phyloP scores from a whole-genome alignment of 768 basidiomycete species.

The Rhodotorula taiwanensis region DNA sequence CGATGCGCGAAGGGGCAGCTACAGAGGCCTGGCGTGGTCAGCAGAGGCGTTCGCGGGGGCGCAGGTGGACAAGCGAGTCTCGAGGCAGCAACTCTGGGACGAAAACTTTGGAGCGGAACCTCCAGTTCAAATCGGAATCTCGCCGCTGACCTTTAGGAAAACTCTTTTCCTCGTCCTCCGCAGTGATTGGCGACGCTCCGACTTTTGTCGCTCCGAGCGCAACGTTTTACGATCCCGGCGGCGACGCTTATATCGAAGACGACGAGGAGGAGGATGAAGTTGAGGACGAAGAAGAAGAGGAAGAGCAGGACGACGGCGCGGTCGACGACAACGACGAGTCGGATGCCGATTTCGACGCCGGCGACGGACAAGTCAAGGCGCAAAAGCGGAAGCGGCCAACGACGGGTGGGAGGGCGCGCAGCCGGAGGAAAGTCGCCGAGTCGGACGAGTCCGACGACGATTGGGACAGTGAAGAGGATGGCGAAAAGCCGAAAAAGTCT shows the following conservation, averaged over 20 bases:
- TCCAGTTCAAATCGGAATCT: too few relatives aligned
- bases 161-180: background rate
- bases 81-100: too few relatives aligned
- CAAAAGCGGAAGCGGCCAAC: background rate
- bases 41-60: too few relatives aligned
- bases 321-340: background rate
- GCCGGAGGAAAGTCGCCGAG: background rate
- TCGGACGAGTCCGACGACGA: background rate
- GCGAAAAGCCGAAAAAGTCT: background rate
- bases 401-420: background rate
- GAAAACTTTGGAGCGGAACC: too few relatives aligned
- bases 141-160: background rate
- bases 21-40: too few relatives aligned
- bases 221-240: background rate
- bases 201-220: background rate
- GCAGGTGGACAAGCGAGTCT: too few relatives aligned
- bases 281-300: conserved; percentile 5
- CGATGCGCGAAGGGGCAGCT: too few relatives aligned
- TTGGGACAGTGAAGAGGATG: background rate
- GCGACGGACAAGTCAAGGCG: background rate
- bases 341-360: background rate
- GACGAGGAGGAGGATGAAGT: conserved; percentile 12
- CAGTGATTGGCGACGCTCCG: conserved; percentile 11
- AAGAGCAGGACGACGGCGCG: conserved; percentile 46
- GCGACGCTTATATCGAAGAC: background rate